These are phyloP conservation scores for Eragrostis tef DNA, from an alignment of 202 grass and related monocot species.

Conservation along the genomic window DNA sequence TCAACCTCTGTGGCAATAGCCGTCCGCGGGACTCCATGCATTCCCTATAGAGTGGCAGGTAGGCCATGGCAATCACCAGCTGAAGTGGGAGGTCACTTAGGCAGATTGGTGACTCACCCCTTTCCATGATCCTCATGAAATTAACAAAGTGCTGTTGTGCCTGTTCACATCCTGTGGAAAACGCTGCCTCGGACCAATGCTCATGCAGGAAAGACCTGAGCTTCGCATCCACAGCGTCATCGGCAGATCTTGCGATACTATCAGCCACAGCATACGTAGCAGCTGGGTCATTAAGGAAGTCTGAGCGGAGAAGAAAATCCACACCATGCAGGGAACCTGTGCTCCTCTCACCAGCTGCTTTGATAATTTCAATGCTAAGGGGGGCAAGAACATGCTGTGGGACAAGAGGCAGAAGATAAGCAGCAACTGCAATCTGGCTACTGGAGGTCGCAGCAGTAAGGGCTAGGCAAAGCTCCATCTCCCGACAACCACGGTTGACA, in stretches of 20 bases:
- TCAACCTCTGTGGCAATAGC: constrained; percentile 82
- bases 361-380: constrained; percentile 85
- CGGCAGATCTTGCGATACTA: constrained; percentile 72
- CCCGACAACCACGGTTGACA: constrained; percentile 76
- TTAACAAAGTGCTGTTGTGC: constrained; percentile 81
- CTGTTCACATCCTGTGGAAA: constrained; percentile 53
- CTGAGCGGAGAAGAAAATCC: constrained; percentile 76
- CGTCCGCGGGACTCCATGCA: constrained; percentile 61
- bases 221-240: constrained; percentile 75
- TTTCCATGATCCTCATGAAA: constrained; percentile 77
- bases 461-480: constrained; percentile 96
- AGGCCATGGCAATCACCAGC: constrained; percentile 83
- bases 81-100: constrained; percentile 66
- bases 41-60: constrained; percentile 85
- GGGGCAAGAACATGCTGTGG: constrained; percentile 79
- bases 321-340: constrained; percentile 77
- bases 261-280: constrained; percentile 91
- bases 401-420: constrained; percentile 82
- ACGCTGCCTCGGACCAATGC: constrained; percentile 90
- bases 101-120: constrained; percentile 65
- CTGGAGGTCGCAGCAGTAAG: constrained; percentile 86
- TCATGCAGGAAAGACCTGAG: constrained; percentile 79
- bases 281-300: constrained; percentile 78
- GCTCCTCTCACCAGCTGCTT: constrained; percentile 92
- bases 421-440: constrained; percentile 64